Evolutionary conservation across 768 basidiomycete species (phyloP).

Genomic region (Suillus hirtellus): DNA sequence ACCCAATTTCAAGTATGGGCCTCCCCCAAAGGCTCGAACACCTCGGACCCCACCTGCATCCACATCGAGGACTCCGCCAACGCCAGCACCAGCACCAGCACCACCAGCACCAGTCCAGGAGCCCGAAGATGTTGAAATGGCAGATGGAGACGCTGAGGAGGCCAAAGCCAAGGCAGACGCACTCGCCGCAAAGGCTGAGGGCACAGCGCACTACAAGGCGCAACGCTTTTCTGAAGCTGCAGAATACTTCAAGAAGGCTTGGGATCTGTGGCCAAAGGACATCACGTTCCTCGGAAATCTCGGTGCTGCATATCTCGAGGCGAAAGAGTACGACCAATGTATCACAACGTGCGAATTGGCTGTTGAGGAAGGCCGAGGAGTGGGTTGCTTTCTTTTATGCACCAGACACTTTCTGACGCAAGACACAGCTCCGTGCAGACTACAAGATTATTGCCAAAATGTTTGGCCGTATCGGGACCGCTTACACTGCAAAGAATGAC

Average conservation of each 20-base stretch:
- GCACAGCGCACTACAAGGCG: constrained; percentile 82
- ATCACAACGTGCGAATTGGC: constrained; percentile 95
- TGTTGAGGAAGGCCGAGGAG: constrained; percentile 89
- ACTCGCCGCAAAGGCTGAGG: constrained; percentile 75
- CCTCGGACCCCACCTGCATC: constrained; percentile 39
- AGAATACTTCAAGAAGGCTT: constrained; percentile 78
- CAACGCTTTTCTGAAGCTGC: constrained; percentile 79
- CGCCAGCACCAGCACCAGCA: constrained; percentile 33
- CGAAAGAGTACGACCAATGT: constrained; percentile 86
- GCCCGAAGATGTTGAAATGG: constrained; percentile 64
- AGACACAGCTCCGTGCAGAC: constrained; percentile 74
- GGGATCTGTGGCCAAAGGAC: constrained; percentile 93
- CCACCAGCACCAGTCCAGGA: constrained; percentile 23
- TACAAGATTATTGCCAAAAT: constrained; percentile 97
- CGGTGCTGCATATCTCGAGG: constrained; percentile 89
- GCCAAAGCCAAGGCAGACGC: constrained; percentile 76
- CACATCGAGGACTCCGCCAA: constrained; percentile 42
- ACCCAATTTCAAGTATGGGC: constrained; percentile 44
- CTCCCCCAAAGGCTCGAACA: constrained; percentile 30
- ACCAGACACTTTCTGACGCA: not conserved
- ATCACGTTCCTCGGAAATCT: constrained; percentile 92
- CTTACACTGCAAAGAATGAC: constrained; percentile 83
- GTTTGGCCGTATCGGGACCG: constrained; percentile 82
- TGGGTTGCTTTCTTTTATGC: constrained; percentile 32
- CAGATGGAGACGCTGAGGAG: constrained; percentile 66